Evolutionary conservation across 2,329 filamentous ascomycete species (phyloP), one percentile per base, ranked within the genome.

Genomic region (Berkeleyomyces rouxiae): DNA sequence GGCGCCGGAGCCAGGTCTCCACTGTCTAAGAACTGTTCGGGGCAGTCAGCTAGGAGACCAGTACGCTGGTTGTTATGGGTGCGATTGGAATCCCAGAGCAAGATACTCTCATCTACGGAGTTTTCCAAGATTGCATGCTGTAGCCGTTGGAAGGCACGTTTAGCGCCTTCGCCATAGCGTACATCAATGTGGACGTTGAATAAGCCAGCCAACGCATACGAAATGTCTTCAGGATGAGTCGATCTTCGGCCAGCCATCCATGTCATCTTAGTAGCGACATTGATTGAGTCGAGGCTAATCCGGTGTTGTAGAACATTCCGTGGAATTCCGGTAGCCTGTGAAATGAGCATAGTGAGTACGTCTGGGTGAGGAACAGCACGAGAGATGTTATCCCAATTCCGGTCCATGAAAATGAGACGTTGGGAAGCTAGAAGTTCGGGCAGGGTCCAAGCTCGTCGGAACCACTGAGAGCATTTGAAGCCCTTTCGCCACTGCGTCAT

Each of bases 121-220:
- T 49, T 58, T 47, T 65, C 67, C 36, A 72, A 67, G 31, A 73
- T 72, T 33, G 70, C 68, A 13, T 70, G 63, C 60, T 71, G 69
- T 1, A 72, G 67, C 11, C 70, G 63, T 40, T 66, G 46, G 53
- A 71, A 72, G 0, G 70, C 69, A 9, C 57, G 59, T 47, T 66
- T 66, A 6, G 51, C 58, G 11, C 71, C 70, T 59, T 73, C 71
- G 5, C 71, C 71, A 33, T 72, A 72, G 2, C 72, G 65, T 46
- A 72, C 58, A 4, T 71, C 67, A 66, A 73, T 71, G 31, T 68
- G 70, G 31, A 73, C 65, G 37, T 67, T 67, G 40, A 73, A 72
- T 0, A 72, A 40, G 0, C 71, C 71, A 3, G 73, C 58, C 1
- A 73, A 62, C n/a, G 70, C 70, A 63, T 72, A 73, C 0, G 71